A percentile compares a stretch with the other conserved stretches of the same genome.
phyloP scores from a whole-genome alignment of 139 green algal species.

The Picochlorum sp. region DNA sequence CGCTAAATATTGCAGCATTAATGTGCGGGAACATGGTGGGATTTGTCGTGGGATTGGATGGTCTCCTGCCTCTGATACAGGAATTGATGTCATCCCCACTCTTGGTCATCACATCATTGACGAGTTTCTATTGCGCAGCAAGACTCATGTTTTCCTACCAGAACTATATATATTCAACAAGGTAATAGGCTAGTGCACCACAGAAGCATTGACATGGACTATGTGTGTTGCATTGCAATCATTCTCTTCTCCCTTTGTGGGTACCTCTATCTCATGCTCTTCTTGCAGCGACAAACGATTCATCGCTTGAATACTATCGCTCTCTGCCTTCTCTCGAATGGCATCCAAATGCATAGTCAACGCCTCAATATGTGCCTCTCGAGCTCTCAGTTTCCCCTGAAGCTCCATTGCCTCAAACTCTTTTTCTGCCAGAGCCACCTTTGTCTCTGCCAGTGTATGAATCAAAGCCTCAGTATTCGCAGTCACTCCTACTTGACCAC shows the following conservation, averaged over 20 bases:
- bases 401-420: slow-evolving; percentile 14
- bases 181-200: neutral
- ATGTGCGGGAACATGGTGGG: slow-evolving; percentile 75
- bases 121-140: slow-evolving; percentile 53
- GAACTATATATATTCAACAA: neutral
- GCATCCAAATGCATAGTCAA: slow-evolving; percentile 3
- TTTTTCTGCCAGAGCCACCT: slow-evolving; percentile 10
- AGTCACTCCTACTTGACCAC: neutral
- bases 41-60: slow-evolving; percentile 55
- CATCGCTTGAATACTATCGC: too few species aligned
- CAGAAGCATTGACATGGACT: neutral
- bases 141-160: slow-evolving; percentile 66
- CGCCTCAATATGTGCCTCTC: slow-evolving; percentile 2
- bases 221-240: too few species aligned
- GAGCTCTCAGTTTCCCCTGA: slow-evolving; percentile 5
- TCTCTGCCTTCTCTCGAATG: neutral
- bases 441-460: slow-evolving; percentile 5
- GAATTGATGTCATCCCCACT: slow-evolving; percentile 34
- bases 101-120: slow-evolving; percentile 37
- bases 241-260: too few species aligned
- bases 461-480: neutral
- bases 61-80: slow-evolving; percentile 9
- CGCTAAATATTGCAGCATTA: slow-evolving; percentile 60
- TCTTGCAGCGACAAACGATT: too few species aligned
- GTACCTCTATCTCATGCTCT: too few species aligned